Evolutionary conservation across 345 rosid species (phyloP), one percentile per base, ranked within the genome.

Genomic region (Pelargonium nanum): DNA sequence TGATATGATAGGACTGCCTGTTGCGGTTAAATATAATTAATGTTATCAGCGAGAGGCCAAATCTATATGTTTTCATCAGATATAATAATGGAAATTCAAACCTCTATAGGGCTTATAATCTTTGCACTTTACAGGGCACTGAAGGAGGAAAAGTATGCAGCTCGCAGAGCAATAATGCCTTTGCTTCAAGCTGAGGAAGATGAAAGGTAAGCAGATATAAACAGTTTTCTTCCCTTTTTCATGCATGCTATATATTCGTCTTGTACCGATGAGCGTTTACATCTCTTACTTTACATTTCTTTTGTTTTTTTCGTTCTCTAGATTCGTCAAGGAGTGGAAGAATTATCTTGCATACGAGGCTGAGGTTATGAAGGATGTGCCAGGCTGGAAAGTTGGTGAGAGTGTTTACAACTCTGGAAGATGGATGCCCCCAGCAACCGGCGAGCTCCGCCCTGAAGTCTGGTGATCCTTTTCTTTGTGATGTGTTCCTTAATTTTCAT

Each of bases 381-480:
- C 99, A 13, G 99, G 97, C 55, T 93, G 99, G 99, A 90, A 87
- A 68, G 99, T 93, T 19, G 99, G 99, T 10, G 96, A 84, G 77
- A 93, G 63, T 63, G 97, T 93, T 21, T 93, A 93, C 70, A 81
- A 93, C 77, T 87, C 99, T 44, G 92, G 97, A 52, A 87, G 71
- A 70, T 93, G 99, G 99, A 85, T 90, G 90, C 99, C 99, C 21
- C 99, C 99, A n/a, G 87, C 99, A 22, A 84, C 83, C 9, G 99
- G 99, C 0, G 99, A 89, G 78, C 92, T 93, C 67, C 99, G 99
- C 53, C 92, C 97, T 32, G 99, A 93, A 32, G 94, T 85, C 59
- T 93, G 99, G 99, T 93, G 84, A 89, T 56, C 10, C 55, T 20
- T 0, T 13, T 65, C 54, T 22, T 30, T 19, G 17, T 16, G 6